Conservation (phyloP, 2,329 filamentous ascomycete species). For the Colletotrichum graminicola region DNA sequence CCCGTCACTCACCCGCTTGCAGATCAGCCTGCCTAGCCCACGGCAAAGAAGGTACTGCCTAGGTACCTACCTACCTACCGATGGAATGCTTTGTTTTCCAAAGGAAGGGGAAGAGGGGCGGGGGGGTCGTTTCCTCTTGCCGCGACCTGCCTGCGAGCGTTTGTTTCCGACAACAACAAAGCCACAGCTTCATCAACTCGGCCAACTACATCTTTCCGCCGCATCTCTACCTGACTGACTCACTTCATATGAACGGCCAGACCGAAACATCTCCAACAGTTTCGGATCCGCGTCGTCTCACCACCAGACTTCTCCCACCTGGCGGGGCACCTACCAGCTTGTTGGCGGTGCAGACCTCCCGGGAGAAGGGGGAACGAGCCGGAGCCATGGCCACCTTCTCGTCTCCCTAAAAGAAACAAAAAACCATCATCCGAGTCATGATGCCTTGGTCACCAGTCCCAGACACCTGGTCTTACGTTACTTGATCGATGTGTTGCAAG, state of each 20-base stretch:
- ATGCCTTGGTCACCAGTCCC: conserved; percentile 29
- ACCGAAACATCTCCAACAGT: conserved; percentile 8
- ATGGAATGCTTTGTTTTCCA: background rate
- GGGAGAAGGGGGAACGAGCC: background rate
- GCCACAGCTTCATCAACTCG: no score
- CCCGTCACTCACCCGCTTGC: background rate
- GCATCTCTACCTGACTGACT: background rate
- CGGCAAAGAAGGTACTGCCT: background rate
- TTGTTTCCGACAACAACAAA: background rate
- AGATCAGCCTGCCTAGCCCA: background rate
- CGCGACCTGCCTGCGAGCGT: background rate
- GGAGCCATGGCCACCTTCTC: conserved; percentile 27
- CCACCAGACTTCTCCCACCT: background rate
- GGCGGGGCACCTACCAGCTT: background rate
- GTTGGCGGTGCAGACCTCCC: background rate
- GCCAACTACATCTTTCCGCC: background rate
- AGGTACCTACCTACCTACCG: no score
- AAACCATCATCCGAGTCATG: conserved; percentile 27
- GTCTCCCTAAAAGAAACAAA: background rate
- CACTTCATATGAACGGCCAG: conserved; percentile 1
- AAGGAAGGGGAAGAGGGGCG: background rate
- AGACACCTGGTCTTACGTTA: conserved; percentile 30
- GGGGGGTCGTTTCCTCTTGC: background rate
- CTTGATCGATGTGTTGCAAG: conserved; percentile 28
- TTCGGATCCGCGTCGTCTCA: conserved; percentile 16